Conservation (phyloP, 805 yeast genomes). For the Cyberlindnera veronae region DNA sequence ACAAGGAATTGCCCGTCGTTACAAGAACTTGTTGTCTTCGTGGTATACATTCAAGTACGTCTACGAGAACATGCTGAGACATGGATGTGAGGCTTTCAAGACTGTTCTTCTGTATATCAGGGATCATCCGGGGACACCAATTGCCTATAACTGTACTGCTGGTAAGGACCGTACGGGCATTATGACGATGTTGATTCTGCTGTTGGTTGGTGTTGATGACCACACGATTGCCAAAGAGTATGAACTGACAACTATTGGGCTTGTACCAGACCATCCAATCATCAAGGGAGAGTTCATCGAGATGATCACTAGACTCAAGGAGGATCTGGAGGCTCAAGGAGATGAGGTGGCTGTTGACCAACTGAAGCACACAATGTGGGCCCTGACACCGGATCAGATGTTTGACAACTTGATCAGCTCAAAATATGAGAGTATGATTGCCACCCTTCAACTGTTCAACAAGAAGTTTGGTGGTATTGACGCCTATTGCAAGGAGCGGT, state of each 20-base stretch:
- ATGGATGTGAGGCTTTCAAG: conserved; percentile 48
- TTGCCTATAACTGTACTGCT: conserved; percentile 76
- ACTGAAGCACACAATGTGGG: conserved; percentile 5
- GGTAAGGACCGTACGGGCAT: conserved; percentile 88
- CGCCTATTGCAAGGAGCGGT: conserved; percentile 39
- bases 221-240: conserved; percentile 70
- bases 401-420: conserved; percentile 59
- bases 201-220: conserved; percentile 61
- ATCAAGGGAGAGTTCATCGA: conserved; percentile 24
- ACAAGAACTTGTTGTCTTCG: conserved; percentile 50
- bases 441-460: conserved; percentile 50
- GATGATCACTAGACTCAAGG: conserved; percentile 11
- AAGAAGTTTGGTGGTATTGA: conserved; percentile 52
- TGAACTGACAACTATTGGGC: conserved; percentile 67
- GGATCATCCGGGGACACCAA: conserved; percentile 47
- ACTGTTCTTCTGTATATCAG: conserved; percentile 51
- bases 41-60: conserved; percentile 62
- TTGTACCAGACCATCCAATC: conserved; percentile 40
- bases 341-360: conserved; percentile 3
- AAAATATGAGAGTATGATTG: conserved; percentile 66
- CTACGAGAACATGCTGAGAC: conserved; percentile 53
- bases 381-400: conserved; percentile 41
- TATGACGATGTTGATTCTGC: conserved; percentile 61
- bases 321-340: conserved; percentile 10
- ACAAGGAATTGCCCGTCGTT: conserved; percentile 53